Conservation (phyloP, 805 yeast genomes). For the Suhomyces tanzawaensis region DNA sequence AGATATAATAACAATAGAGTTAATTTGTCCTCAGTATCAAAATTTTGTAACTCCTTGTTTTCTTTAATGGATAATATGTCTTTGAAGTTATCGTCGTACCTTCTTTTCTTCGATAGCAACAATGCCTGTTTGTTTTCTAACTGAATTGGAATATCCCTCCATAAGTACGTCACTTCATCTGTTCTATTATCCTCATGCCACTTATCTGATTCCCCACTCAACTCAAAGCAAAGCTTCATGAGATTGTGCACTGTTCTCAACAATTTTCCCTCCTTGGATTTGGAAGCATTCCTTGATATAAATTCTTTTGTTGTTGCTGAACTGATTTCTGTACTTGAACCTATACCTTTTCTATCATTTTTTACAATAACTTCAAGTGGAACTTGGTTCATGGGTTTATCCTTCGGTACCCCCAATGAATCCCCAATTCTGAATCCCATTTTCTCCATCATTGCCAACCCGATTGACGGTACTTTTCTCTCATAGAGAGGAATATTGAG, state of each 20-base stretch:
- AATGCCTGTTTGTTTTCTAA: background rate
- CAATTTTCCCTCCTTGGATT: conserved; percentile 12
- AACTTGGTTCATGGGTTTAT: conserved; percentile 2
- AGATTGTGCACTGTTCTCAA: conserved; percentile 20
- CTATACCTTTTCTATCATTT: conserved; percentile 20
- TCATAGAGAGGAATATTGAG: conserved; percentile 8
- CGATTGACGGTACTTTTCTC: conserved; percentile 29
- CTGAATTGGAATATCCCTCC: conserved; percentile 33
- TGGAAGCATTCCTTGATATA: conserved; percentile 14
- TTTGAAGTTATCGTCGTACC: conserved; percentile 24
- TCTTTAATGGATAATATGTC: too few relatives aligned
- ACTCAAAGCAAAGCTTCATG: conserved; percentile 42
- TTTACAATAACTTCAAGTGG: conserved; percentile 28
- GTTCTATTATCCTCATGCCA: conserved; percentile 26
- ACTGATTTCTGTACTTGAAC: conserved; percentile 7
- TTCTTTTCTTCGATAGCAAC: conserved; percentile 11
- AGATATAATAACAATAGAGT: conserved; percentile 35
- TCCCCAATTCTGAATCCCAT: conserved; percentile 58
- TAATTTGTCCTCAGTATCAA: conserved; percentile 23
- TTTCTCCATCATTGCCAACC: conserved; percentile 51
- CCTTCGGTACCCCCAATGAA: conserved; percentile 33
- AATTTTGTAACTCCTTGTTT: background rate
- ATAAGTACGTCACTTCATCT: conserved; percentile 31
- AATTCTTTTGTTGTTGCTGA: conserved; percentile 13
- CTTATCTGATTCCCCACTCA: conserved; percentile 36